Evolutionary conservation across 2,329 filamentous ascomycete genomes (phyloP), one percentile per base, ranked within the genome.

Genomic region (Neoascochyta sp.): DNA sequence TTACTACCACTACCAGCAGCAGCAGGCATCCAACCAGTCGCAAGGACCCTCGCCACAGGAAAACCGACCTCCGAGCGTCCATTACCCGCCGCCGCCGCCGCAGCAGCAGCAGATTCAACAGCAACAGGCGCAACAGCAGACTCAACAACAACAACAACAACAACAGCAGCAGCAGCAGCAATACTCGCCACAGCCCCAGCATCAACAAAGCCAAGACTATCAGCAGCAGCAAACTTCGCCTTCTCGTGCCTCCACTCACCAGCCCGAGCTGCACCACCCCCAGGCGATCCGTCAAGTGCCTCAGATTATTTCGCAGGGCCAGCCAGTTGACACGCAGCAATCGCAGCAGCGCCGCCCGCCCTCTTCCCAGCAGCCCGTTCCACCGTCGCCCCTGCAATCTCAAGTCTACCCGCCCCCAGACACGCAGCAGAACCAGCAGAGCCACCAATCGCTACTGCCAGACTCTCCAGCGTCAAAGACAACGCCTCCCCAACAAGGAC

Each of bases 371-470:
- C 50, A 58, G 31, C 48, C 57, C 40, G 52, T 52, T 29, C 56
- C 58, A 29, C 57, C 58, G 16, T 61, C 59, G 12, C 60, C 59
- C 22, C 41, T 60, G 27, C 59, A 63, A 39, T 46, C 41, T 22
- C 49, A 42, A 11, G 32, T 39, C 24, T 59, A 59, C 24, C 57
- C 60, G 35, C 32, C 50, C 19, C 59, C 59, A 55, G 57, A 62
- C 32, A 29, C 39, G 27, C 54, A 56, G 37, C 51, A 55, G 29
- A 39, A 36, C 24, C 52, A 55, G 23, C 50, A 46, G 11, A 39
- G 36, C 24, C 52, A 55, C 22, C 50, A 46, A 11, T 35, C 43
- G 7, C 55, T 54, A 13, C 23, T 34, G 12, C 34, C 41, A 24
- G 58, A 62, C 6, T 43, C 47, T 1, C 48, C 45, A n/a, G 24